Evolutionary conservation across 371 early-diverging fungal species (phyloP).

Genomic region (Circinella minor): DNA sequence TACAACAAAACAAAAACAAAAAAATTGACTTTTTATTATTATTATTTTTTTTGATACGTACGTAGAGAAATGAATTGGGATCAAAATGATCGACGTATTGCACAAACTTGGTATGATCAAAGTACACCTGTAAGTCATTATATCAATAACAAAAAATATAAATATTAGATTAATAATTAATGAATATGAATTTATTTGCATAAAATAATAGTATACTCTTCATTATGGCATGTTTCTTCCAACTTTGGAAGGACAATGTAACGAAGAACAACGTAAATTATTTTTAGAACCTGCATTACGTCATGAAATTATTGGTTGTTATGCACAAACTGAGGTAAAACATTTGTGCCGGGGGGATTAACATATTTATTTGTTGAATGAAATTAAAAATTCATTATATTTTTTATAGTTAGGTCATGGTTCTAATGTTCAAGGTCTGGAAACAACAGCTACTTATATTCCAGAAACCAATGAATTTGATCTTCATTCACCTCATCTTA

Average conservation of each 20-base stretch:
- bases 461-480: slow-evolving; percentile 84
- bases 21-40: too few relatives aligned
- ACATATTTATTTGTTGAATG: too few relatives aligned
- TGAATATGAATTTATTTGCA: too few relatives aligned
- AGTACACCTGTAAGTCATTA: slow-evolving; percentile 1
- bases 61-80: slow-evolving; percentile 8
- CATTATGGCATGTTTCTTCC: slow-evolving; percentile 82
- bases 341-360: neutral
- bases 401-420: slow-evolving; percentile 66
- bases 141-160: too few relatives aligned
- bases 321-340: slow-evolving; percentile 78
- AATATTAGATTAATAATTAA: too few relatives aligned
- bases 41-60: too few relatives aligned
- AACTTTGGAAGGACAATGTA: slow-evolving; percentile 73
- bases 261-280: slow-evolving; percentile 78
- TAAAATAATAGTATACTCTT: slow-evolving; percentile 37
- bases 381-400: neutral
- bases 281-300: slow-evolving; percentile 76
- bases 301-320: slow-evolving; percentile 84
- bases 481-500: slow-evolving; percentile 81
- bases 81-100: neutral
- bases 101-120: neutral
- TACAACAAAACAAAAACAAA: neutral
- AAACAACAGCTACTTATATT: slow-evolving; percentile 88
- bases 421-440: slow-evolving; percentile 85